Percentiles rank a stretch among this genome's conserved stretches.
These are phyloP conservation scores for Globisporangium heterothallicum DNA, from an alignment of 352 stramenopile species.

Conservation along the genomic window DNA sequence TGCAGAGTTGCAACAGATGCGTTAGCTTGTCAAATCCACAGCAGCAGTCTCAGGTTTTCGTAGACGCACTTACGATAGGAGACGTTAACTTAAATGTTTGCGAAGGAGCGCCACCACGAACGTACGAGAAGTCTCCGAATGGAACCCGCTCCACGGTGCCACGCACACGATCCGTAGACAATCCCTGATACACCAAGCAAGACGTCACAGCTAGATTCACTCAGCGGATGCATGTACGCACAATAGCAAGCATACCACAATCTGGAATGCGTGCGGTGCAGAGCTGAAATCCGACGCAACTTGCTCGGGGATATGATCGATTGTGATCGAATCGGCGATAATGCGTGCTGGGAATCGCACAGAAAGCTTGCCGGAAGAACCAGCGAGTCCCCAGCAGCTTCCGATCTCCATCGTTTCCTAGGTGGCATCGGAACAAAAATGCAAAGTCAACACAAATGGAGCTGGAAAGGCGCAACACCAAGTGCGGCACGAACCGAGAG, in stretches of 20 bases:
- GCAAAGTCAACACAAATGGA: background rate
- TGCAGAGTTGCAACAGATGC: conserved; percentile 5
- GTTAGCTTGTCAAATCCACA: background rate
- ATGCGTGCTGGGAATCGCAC: conserved; percentile 70
- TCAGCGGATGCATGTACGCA: no score
- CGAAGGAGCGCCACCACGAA: conserved; percentile 34
- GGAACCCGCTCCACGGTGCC: conserved; percentile 44
- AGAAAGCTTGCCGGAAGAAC: conserved; percentile 54
- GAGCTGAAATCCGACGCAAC: conserved; percentile 69
- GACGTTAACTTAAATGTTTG: conserved; percentile 66
- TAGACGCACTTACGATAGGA: conserved; percentile 29
- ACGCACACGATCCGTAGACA: conserved; percentile 31
- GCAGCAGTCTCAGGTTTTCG: no score
- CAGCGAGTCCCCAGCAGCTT: conserved; percentile 71
- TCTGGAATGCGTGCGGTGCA: conserved; percentile 54
- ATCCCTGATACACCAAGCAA: conserved; percentile 31
- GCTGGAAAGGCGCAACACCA: background rate
- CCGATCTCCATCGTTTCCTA: conserved; percentile 85
- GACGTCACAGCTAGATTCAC: no score
- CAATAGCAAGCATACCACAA: conserved; percentile 63
- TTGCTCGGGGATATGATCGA: conserved; percentile 75
- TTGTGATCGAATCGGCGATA: conserved; percentile 54
- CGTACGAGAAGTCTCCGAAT: conserved; percentile 76
- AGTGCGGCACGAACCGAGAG: conserved; percentile 45
- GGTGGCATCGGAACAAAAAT: background rate